Conservation (phyloP, 768 basidiomycete species). For the Strobilomyces confusus region DNA sequence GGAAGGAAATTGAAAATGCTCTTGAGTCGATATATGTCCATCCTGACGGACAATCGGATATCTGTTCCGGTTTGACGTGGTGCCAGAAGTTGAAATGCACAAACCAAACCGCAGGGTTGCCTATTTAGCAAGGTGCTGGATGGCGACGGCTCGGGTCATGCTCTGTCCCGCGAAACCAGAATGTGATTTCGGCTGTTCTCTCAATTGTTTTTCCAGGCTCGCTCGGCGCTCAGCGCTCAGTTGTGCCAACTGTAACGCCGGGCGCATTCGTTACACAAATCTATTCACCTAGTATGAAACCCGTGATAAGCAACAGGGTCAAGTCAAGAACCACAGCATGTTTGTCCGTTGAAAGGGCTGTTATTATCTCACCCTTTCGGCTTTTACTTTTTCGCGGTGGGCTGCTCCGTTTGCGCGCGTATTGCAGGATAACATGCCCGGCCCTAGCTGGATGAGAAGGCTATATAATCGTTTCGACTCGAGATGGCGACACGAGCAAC, state of each 20-base stretch:
- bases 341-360: conserved; percentile 20
- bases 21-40: background rate
- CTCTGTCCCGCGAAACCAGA: conserved; percentile 5
- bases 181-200: conserved; percentile 9
- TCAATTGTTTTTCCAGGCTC: conserved; percentile 2
- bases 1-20: background rate
- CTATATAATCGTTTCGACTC: conserved; percentile 25
- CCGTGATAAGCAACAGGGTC: conserved; percentile 29
- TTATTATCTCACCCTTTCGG: conserved; percentile 11
- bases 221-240: background rate
- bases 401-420: background rate
- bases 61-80: background rate
- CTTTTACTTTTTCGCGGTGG: conserved; percentile 15
- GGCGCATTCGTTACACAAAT: conserved; percentile 5
- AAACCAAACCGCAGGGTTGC: conserved; percentile 1
- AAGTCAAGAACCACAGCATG: conserved; percentile 14
- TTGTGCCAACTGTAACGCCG: conserved; percentile 8
- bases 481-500: conserved; percentile 16
- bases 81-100: conserved; percentile 1
- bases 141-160: background rate
- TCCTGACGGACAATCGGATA: conserved; percentile 1
- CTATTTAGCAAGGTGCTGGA: conserved; percentile 6
- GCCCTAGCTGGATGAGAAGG: conserved; percentile 24
- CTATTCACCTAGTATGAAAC: conserved; percentile 10
- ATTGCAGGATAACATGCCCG: conserved; percentile 20